Percentiles rank a stretch among this genome's conserved stretches.
These are phyloP conservation scores for Trichoderma sp. DNA, from an alignment of 2,329 filamentous ascomycete genomes.

Conservation along the genomic window DNA sequence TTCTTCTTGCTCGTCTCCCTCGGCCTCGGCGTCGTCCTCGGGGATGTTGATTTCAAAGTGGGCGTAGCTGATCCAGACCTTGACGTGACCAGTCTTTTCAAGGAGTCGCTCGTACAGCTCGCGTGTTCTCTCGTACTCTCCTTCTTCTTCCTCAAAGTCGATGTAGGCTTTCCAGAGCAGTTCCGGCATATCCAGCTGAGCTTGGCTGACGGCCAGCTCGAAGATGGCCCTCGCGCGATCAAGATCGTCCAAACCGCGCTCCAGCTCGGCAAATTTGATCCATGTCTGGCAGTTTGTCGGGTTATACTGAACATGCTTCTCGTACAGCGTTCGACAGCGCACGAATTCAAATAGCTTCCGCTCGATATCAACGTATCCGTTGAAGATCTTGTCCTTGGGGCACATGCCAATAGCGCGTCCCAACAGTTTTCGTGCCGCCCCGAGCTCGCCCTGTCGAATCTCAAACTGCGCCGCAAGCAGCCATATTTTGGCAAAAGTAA, in stretches of 20 bases:
- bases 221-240: conserved; percentile 89
- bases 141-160: conserved; percentile 96
- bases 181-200: conserved; percentile 93
- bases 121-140: conserved; percentile 82
- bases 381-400: conserved; percentile 94
- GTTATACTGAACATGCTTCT: conserved; percentile 94
- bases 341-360: conserved; percentile 92
- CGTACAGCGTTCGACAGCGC: conserved; percentile 86
- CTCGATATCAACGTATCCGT: conserved; percentile 90
- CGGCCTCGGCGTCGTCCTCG: conserved; percentile 66
- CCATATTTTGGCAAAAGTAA: conserved; percentile 98
- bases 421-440: conserved; percentile 81
- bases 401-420: conserved; percentile 91
- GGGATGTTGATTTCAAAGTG: conserved; percentile 96
- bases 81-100: conserved; percentile 96
- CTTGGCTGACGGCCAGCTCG: conserved; percentile 83
- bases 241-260: conserved; percentile 86
- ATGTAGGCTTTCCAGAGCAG: conserved; percentile 98
- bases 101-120: conserved; percentile 87
- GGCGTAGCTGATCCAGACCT: conserved; percentile 99
- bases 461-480: conserved; percentile 92
- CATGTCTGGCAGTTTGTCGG: conserved; percentile 88
- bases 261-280: conserved; percentile 95
- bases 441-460: conserved; percentile 80
- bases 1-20: conserved; percentile 56